Conservation (phyloP, 2,329 filamentous ascomycete species). For the Ophiosphaerella korrae region DNA sequence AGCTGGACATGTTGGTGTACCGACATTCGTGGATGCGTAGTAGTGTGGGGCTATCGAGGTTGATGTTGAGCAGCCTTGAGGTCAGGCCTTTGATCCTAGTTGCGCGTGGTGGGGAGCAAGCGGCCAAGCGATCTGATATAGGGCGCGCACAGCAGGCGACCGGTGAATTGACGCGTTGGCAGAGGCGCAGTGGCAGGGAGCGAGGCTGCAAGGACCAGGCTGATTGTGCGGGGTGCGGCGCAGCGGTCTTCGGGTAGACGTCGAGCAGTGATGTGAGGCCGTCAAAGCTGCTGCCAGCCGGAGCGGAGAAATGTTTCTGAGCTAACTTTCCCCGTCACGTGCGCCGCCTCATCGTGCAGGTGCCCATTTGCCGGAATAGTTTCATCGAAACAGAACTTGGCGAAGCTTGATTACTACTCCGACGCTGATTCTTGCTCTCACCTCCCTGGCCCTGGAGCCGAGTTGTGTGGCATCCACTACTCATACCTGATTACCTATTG, state of each 20-base stretch:
- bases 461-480: not conserved
- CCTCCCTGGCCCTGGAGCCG: too few species aligned
- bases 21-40: slow-evolving; percentile 48
- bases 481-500: not conserved
- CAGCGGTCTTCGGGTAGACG: slow-evolving; percentile 9
- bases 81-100: slow-evolving; percentile 11
- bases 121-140: slow-evolving; percentile 7
- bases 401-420: slow-evolving; percentile 13
- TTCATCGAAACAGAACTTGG: slow-evolving; percentile 17
- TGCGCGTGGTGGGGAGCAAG: slow-evolving; percentile 15
- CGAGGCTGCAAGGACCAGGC: slow-evolving; percentile 21
- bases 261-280: slow-evolving; percentile 2
- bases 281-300: not conserved
- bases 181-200: slow-evolving; percentile 5
- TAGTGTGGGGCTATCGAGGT: slow-evolving; percentile 18
- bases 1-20: slow-evolving; percentile 57
- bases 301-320: slow-evolving; percentile 3
- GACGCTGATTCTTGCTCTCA: not conserved
- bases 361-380: slow-evolving; percentile 7
- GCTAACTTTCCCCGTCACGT: slow-evolving; percentile 1
- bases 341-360: not conserved
- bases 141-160: slow-evolving; percentile 17
- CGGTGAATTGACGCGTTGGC: slow-evolving; percentile 20
- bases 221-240: slow-evolving; percentile 18
- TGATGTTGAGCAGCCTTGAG: slow-evolving; percentile 20